Evolutionary conservation across 1,284 basidiomycete species (phyloP), one percentile per base, ranked within the genome.

Genomic region (Singerocomus rubriflavus): DNA sequence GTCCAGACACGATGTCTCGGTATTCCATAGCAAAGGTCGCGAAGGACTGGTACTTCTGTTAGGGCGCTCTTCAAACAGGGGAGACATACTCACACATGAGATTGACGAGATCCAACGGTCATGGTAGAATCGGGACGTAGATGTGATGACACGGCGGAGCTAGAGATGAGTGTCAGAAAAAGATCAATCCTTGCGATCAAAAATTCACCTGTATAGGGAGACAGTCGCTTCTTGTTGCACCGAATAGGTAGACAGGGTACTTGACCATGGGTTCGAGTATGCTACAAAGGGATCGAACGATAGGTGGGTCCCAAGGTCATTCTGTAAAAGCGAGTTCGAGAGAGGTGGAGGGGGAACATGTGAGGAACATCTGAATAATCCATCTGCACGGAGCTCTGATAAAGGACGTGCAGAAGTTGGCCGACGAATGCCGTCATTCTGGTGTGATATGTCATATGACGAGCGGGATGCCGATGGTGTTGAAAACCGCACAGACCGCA

Each of bases 151-250:
- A 81, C 76, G 25, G 76, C 73, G 48, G 76, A 71, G 54, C 79
- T 81, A 57, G 25, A 31, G 17, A 44, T 26, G 44, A 38, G 27
- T 48, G 34, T 55, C 36, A 54, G 31, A 25, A 44, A 31, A 38
- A 39, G 29, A 38, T 5, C 7, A 21, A 32, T 7, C 12, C 14
- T 27, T 17, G 16, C 17, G n/a, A 41, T 39, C 25, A 46, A 45
- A 21, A 32, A 46, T 75, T 47, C 55, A 80, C 83, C 78, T 82
- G 69, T 86, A 85, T 34, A 85, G 75, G 4, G 80, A 71, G 32
- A 71, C 59, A 3, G 78, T 66, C 2, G 61, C 47, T n/a, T 50
- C 52, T 37, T 53, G 58, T 16, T 54, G 58, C 16, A 44, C 30
- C 17, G 47, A 33, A 30, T 16, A 35, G 36, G 33, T 11, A 33